A percentile compares a stretch with the other conserved stretches of the same genome.
Evolutionary conservation across 495 filamentous ascomycete genomes (phyloP).

Genomic region (Jackrogersella minutella): DNA sequence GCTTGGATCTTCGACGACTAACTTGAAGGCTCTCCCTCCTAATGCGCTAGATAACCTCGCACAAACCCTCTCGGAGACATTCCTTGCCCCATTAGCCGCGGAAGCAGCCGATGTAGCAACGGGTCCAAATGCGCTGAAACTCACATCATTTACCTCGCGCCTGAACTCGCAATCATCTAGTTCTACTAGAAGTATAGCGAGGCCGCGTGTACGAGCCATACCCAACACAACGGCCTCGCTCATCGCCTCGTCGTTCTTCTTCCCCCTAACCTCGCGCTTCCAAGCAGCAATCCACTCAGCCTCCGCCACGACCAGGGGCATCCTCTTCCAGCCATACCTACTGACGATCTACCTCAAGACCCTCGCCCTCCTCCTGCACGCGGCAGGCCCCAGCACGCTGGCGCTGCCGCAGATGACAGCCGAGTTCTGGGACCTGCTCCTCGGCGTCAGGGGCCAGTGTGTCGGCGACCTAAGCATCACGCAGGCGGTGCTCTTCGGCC

Average conservation of each 20-base stretch:
- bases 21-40: constrained; percentile 57
- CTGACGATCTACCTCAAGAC: constrained; percentile 71
- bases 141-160: constrained; percentile 59
- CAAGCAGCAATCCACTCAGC: constrained; percentile 58
- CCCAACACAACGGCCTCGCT: constrained; percentile 79
- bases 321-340: constrained; percentile 67
- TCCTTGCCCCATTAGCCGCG: constrained; percentile 82
- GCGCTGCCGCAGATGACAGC: constrained; percentile 71
- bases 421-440: constrained; percentile 73
- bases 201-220: constrained; percentile 68
- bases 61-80: constrained; percentile 66
- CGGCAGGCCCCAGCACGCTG: constrained; percentile 68
- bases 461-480: constrained; percentile 69
- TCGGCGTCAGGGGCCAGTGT: constrained; percentile 55
- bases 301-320: constrained; percentile 50
- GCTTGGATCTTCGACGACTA: constrained; percentile 27
- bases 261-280: constrained; percentile 71
- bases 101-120: constrained; percentile 72
- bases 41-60: constrained; percentile 70
- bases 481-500: constrained; percentile 76
- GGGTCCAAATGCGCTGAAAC: constrained; percentile 84
- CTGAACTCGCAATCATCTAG: constrained; percentile 39
- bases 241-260: constrained; percentile 80
- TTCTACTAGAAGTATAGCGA: constrained; percentile 36
- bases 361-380: constrained; percentile 69